Conservation (phyloP, 139 green algal species). For the Spirogloea muscicola region DNA sequence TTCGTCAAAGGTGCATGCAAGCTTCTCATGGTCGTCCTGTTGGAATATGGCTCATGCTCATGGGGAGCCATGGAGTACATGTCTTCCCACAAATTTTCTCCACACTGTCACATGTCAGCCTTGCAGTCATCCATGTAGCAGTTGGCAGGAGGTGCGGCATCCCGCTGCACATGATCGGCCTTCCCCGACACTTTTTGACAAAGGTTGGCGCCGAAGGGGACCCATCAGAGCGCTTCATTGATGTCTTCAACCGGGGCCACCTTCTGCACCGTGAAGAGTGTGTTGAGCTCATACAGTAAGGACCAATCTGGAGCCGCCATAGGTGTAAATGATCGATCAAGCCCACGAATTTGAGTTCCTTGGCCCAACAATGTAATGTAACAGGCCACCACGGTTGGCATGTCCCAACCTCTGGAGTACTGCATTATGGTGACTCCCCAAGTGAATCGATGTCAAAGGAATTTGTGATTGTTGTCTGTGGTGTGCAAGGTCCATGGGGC, state of each 20-base stretch:
- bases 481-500: neutral
- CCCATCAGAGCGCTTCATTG: slow-evolving; percentile 51
- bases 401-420: neutral
- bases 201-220: slow-evolving; percentile 14
- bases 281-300: slow-evolving; percentile 19
- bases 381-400: neutral
- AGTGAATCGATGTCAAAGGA: neutral
- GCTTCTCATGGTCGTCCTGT: too few relatives aligned
- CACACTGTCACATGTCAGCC: too few relatives aligned
- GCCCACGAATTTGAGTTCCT: neutral
- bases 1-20: too few relatives aligned
- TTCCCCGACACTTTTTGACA: slow-evolving; percentile 59
- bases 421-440: neutral
- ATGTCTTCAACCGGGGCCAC: slow-evolving; percentile 57
- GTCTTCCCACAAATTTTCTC: too few relatives aligned
- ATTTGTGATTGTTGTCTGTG: neutral
- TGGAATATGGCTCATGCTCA: too few relatives aligned
- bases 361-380: neutral
- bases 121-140: slow-evolving; percentile 58
- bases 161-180: slow-evolving; percentile 48
- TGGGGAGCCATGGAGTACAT: too few relatives aligned
- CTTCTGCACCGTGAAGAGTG: slow-evolving; percentile 46
- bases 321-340: neutral
- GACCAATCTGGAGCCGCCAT: neutral
- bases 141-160: slow-evolving; percentile 56